These are phyloP conservation scores for Botrytis galanthina DNA, from an alignment of 2,329 filamentous ascomycete species.

Conservation along the genomic window DNA sequence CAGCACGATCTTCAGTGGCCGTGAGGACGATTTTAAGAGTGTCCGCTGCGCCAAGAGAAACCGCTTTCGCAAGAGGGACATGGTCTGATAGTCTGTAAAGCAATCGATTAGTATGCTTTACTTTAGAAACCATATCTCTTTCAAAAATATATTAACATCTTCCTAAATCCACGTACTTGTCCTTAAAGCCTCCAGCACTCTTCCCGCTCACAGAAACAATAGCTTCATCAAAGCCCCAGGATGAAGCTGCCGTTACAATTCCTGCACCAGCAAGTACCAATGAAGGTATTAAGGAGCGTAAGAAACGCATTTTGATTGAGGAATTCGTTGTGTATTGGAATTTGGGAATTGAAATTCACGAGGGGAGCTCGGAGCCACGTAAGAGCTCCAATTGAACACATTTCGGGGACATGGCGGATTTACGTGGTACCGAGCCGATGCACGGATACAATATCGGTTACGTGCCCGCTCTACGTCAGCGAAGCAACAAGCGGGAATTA, in stretches of 20 bases:
- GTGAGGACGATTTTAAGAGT: slow-evolving; percentile 81
- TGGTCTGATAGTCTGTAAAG: slow-evolving; percentile 34
- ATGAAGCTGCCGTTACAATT: slow-evolving; percentile 45
- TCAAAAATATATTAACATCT: slow-evolving; percentile 9
- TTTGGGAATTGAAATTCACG: slow-evolving; percentile 12
- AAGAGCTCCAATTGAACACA: slow-evolving; percentile 22
- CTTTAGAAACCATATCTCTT: not conserved
- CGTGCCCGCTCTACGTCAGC: not conserved
- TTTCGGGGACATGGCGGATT: slow-evolving; percentile 9
- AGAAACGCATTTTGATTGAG: slow-evolving; percentile 42
- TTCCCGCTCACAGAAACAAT: slow-evolving; percentile 63
- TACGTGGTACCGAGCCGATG: slow-evolving; percentile 3
- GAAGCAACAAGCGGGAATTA: not conserved
- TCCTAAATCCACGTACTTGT: slow-evolving; percentile 54
- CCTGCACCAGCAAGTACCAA: slow-evolving; percentile 44
- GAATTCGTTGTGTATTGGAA: not conserved
- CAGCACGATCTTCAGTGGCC: slow-evolving; percentile 71
- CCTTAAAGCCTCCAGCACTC: slow-evolving; percentile 55
- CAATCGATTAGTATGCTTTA: not conserved
- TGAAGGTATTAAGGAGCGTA: slow-evolving; percentile 43
- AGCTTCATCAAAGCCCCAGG: slow-evolving; percentile 74
- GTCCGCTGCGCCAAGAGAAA: slow-evolving; percentile 66
- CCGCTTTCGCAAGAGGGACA: slow-evolving; percentile 52
- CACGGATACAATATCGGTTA: not conserved
- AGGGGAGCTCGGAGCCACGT: slow-evolving; percentile 21